Conservation (phyloP, 1,284 basidiomycete species). For the Phellopilus nigrolimitatus region DNA sequence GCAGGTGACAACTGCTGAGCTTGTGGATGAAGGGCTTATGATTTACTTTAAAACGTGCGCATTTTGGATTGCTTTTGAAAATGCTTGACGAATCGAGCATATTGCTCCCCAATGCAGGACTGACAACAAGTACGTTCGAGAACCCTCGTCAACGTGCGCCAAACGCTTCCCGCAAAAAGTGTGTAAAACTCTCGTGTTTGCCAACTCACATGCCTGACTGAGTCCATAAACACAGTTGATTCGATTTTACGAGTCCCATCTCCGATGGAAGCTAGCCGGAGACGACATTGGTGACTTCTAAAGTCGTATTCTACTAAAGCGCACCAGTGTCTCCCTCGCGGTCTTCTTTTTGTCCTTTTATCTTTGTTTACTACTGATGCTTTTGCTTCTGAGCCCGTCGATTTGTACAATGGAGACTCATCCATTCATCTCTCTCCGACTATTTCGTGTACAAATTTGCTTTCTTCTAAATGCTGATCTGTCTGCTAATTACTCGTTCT, state of each 20-base stretch:
- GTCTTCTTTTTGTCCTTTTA: neutral
- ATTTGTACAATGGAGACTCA: neutral
- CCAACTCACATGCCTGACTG: neutral
- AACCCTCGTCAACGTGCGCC: conserved; percentile 46
- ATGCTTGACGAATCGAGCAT: conserved; percentile 8
- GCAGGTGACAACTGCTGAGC: conserved; percentile 65
- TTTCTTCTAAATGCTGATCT: neutral
- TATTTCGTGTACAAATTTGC: neutral
- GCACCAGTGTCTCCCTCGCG: neutral
- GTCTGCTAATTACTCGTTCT: no score
- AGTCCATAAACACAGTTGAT: conserved; percentile 43
- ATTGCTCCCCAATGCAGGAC: conserved; percentile 35
- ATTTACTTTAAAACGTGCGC: conserved; percentile 69
- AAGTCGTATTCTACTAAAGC: neutral
- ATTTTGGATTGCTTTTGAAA: neutral
- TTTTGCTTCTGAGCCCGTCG: neutral
- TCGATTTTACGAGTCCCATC: conserved; percentile 65
- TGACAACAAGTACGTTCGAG: conserved; percentile 41
- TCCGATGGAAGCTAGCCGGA: conserved; percentile 54
- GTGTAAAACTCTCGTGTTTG: conserved; percentile 19
- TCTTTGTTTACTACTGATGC: neutral
- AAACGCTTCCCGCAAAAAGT: conserved; percentile 67
- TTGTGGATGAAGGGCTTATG: conserved; percentile 37
- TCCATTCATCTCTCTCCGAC: neutral
- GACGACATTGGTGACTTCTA: conserved; percentile 25